A percentile compares a stretch with the other conserved stretches of the same genome.
phyloP scores from a whole-genome alignment of 352 stramenopile genomes.

The Phytophthora capsici region DNA sequence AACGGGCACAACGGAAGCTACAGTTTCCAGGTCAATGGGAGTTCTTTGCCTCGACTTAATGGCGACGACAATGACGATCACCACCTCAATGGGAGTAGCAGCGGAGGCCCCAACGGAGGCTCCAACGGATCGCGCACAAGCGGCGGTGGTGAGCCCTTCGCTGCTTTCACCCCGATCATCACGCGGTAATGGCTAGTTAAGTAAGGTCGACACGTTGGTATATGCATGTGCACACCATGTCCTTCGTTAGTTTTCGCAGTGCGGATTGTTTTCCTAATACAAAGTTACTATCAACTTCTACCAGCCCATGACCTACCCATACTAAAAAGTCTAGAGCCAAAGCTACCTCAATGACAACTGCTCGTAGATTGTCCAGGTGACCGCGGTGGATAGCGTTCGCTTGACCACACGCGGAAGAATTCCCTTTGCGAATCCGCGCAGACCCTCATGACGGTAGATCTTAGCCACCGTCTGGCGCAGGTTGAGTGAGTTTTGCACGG shows the following conservation, averaged over 20 bases:
- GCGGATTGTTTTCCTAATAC: constrained; percentile 29
- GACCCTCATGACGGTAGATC: constrained; percentile 93
- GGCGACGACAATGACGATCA: constrained; percentile 33
- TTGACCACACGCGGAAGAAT: constrained; percentile 95
- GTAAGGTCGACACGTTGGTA: constrained; percentile 10
- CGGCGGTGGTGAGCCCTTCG: constrained; percentile 69
- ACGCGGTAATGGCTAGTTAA: constrained; percentile 55
- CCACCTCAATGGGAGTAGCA: constrained; percentile 17
- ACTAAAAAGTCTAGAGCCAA: constrained; percentile 1
- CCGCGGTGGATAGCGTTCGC: constrained; percentile 97
- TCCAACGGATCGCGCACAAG: constrained; percentile 22
- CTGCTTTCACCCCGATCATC: constrained; percentile 88
- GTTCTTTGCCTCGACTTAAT: constrained; percentile 31
- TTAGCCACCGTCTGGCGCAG: constrained; percentile 74
- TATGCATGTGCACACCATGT: constrained; percentile 13
- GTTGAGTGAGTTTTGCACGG: constrained; percentile 62
- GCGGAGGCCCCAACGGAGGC: constrained; percentile 25
- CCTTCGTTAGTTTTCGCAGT: constrained; percentile 23
- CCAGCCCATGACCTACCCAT: background rate
- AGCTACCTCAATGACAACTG: constrained; percentile 70
- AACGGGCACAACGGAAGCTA: constrained; percentile 39
- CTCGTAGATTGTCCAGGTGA: constrained; percentile 99
- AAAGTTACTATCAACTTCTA: constrained; percentile 42
- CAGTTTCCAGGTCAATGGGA: constrained; percentile 32
- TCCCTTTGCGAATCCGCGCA: constrained; percentile 93